Conservation (phyloP, 768 basidiomycete genomes). For the Suillus fuscotomentosus region DNA sequence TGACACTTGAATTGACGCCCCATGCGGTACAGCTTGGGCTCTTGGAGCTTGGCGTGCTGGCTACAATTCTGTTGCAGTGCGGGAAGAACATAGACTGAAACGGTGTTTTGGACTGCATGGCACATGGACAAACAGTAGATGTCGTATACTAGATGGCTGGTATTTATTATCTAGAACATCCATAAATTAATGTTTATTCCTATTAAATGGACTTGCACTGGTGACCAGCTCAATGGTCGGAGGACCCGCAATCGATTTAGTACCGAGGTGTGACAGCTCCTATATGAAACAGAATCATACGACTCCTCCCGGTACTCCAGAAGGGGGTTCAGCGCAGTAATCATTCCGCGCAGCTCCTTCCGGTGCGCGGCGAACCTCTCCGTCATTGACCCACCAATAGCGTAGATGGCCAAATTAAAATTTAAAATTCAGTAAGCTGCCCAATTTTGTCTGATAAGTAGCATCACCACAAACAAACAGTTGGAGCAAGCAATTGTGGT, state of each 20-base stretch:
- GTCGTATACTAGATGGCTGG: neutral
- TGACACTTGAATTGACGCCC: slow-evolving; percentile 55
- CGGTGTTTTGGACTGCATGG: neutral
- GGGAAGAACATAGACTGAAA: slow-evolving; percentile 61
- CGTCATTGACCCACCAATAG: neutral
- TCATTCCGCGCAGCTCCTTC: neutral
- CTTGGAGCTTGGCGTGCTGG: slow-evolving; percentile 50
- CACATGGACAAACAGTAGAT: neutral
- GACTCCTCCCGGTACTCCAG: neutral
- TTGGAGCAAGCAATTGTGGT: neutral
- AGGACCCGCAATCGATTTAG: too few relatives aligned
- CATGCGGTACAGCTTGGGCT: slow-evolving; percentile 55
- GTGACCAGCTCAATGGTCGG: too few relatives aligned
- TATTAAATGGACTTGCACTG: neutral
- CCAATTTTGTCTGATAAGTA: neutral
- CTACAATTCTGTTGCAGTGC: slow-evolving; percentile 53
- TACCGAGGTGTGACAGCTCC: too few relatives aligned
- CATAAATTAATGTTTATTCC: neutral
- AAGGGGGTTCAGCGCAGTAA: neutral
- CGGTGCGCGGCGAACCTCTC: neutral
- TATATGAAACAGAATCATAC: too few relatives aligned
- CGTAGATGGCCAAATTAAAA: too few relatives aligned
- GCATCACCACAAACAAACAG: neutral
- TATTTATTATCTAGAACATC: neutral
- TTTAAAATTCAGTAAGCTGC: neutral